These are phyloP conservation scores for Streptanthus diversifolius DNA, from an alignment of 345 rosid species.

Conservation along the genomic window DNA sequence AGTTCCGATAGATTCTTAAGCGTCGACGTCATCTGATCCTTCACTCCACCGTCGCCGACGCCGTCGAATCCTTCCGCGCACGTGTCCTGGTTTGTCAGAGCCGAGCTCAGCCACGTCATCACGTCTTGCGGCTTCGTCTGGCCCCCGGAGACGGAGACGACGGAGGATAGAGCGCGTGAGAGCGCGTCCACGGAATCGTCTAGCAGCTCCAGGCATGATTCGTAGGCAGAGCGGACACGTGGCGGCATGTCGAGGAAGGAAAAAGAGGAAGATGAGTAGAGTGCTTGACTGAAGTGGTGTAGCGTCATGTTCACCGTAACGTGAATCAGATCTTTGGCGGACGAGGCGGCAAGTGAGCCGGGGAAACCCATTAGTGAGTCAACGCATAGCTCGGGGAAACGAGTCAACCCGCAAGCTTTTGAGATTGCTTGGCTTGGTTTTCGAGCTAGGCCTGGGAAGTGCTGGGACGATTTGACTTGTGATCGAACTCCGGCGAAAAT, in stretches of 20 bases:
- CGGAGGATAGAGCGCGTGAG: slow-evolving; percentile 56
- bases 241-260: slow-evolving; percentile 56
- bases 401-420: slow-evolving; percentile 56
- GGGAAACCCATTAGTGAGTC: slow-evolving; percentile 68
- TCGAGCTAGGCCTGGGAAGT: slow-evolving; percentile 29
- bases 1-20: slow-evolving; percentile 79
- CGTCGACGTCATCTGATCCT: slow-evolving; percentile 51
- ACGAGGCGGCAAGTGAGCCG: slow-evolving; percentile 51
- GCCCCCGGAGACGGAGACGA: slow-evolving; percentile 27
- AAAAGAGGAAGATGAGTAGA: slow-evolving; percentile 54
- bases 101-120: slow-evolving; percentile 89
- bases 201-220: slow-evolving; percentile 81
- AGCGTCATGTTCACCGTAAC: slow-evolving; percentile 91
- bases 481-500: slow-evolving; percentile 48
- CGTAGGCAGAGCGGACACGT: slow-evolving; percentile 68
- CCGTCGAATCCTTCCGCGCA: slow-evolving; percentile 78
- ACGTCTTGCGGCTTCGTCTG: slow-evolving; percentile 49
- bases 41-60: slow-evolving; percentile 57
- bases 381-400: slow-evolving; percentile 61
- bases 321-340: slow-evolving; percentile 72
- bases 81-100: slow-evolving; percentile 92
- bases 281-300: slow-evolving; percentile 73
- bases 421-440: slow-evolving; percentile 82
- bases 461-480: slow-evolving; percentile 10
- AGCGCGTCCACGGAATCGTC: slow-evolving; percentile 85